Conservation (phyloP, 2,329 filamentous ascomycete species). For the Colletotrichum destructivum region DNA sequence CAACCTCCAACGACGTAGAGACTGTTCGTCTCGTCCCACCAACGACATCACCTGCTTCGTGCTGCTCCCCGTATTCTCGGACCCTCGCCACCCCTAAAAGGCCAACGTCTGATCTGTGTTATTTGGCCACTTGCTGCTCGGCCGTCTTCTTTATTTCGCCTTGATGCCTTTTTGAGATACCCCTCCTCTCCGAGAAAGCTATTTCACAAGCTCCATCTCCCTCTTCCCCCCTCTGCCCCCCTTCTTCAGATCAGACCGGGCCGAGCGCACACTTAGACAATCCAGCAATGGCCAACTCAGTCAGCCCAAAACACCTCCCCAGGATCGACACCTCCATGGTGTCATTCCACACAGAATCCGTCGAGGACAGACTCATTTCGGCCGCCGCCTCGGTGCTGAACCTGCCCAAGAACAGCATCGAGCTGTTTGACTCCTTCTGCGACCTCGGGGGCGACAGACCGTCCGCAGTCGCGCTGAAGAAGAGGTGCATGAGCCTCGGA, state of each 20-base stretch:
- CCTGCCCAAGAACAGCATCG: constrained; percentile 50
- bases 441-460: constrained; percentile 60
- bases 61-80: constrained; percentile 18
- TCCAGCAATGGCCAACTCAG: constrained; percentile 33
- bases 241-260: constrained; percentile 36
- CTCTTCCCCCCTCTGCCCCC: not conserved
- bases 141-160: constrained; percentile 25
- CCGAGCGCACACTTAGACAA: not conserved
- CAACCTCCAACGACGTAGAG: not conserved
- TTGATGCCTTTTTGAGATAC: constrained; percentile 42
- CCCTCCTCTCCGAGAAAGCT: constrained; percentile 17
- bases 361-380: constrained; percentile 51
- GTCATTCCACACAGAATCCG: constrained; percentile 39
- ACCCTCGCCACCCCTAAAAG: constrained; percentile 13
- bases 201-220: not conserved
- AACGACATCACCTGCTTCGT: constrained; percentile 11
- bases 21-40: constrained; percentile 32
- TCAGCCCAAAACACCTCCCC: constrained; percentile 41
- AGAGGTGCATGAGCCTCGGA: constrained; percentile 54
- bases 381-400: constrained; percentile 56
- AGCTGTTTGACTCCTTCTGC: constrained; percentile 59
- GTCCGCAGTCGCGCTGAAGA: constrained; percentile 52
- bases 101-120: constrained; percentile 30
- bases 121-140: constrained; percentile 27
- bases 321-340: constrained; percentile 46